Evolutionary conservation across 2,329 filamentous ascomycete genomes (phyloP).

Genomic region (Berkeleyomyces rouxiae): DNA sequence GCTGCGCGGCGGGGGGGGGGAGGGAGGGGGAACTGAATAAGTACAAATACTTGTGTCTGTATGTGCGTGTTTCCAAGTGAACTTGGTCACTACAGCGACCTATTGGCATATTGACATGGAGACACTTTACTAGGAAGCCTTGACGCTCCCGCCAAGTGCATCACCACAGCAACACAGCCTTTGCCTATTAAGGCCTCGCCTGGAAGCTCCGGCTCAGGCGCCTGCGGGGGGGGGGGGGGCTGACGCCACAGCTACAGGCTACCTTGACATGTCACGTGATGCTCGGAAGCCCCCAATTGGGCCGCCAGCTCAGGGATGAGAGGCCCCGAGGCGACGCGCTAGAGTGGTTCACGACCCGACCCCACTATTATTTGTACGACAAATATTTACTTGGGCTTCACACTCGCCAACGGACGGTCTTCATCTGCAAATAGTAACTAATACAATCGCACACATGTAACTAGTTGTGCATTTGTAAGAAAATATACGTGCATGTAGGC

Average conservation of each 20-base stretch:
- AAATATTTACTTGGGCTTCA: not conserved
- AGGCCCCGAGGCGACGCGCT: not conserved
- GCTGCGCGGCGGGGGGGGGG: not conserved
- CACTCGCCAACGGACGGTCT: too few species aligned
- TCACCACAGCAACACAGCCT: conserved; percentile 7
- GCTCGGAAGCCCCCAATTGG: not conserved
- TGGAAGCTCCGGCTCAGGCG: not conserved
- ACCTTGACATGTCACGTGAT: not conserved
- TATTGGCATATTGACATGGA: conserved; percentile 7
- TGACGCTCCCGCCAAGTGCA: conserved; percentile 2
- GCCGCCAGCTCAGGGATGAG: not conserved
- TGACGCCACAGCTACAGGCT: not conserved
- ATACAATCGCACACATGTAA: too few species aligned
- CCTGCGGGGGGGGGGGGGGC: not conserved
- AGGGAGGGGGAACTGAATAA: too few species aligned
- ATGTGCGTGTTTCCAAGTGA: conserved; percentile 3
- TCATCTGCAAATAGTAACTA: too few species aligned
- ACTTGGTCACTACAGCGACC: conserved; percentile 8
- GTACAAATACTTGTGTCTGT: not conserved
- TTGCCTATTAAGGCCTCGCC: not conserved
- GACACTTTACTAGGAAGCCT: conserved; percentile 8
- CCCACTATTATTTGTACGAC: not conserved
- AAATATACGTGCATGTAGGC: too few species aligned
- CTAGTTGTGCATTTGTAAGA: too few species aligned
- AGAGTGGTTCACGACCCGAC: not conserved